These are phyloP conservation scores for Brettanomyces bruxellensis DNA, from an alignment of 805 yeast genomes.

Conservation along the genomic window DNA sequence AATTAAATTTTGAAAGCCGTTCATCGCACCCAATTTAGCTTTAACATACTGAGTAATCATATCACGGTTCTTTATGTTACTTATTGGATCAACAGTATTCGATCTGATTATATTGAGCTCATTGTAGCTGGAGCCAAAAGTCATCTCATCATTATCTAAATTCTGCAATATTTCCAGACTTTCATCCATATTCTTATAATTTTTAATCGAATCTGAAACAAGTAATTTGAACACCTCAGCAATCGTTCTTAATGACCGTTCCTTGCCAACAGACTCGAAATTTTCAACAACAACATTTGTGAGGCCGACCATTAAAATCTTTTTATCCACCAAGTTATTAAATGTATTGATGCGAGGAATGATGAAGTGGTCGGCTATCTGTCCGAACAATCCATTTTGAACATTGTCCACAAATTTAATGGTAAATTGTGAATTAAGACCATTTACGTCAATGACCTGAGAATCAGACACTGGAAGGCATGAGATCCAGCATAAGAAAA, in stretches of 20 bases:
- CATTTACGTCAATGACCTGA: constrained; percentile 20
- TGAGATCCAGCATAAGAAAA: constrained; percentile 39
- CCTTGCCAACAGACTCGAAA: constrained; percentile 30
- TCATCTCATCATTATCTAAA: constrained; percentile 43
- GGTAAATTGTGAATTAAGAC: constrained; percentile 34
- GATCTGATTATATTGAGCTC: constrained; percentile 54
- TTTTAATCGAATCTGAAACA: constrained; percentile 25
- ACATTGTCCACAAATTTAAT: constrained; percentile 62
- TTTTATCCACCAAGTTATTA: constrained; percentile 34
- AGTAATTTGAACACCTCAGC: constrained; percentile 31
- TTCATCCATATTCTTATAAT: constrained; percentile 26
- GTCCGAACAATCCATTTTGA: constrained; percentile 51
- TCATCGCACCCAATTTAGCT: constrained; percentile 7
- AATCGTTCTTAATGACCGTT: constrained; percentile 33
- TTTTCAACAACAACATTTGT: constrained; percentile 33
- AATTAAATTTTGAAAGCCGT: neutral
- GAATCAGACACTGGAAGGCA: constrained; percentile 16
- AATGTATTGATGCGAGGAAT: constrained; percentile 38
- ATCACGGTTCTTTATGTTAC: constrained; percentile 30
- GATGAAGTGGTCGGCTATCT: constrained; percentile 39
- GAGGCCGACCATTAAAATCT: constrained; percentile 40
- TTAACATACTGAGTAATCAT: constrained; percentile 27
- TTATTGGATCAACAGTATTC: constrained; percentile 64
- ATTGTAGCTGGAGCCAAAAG: constrained; percentile 84
- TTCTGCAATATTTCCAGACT: constrained; percentile 47